These are phyloP conservation scores for Larix kaempferi DNA, from an alignment of 75 land plant species.

Conservation along the genomic window DNA sequence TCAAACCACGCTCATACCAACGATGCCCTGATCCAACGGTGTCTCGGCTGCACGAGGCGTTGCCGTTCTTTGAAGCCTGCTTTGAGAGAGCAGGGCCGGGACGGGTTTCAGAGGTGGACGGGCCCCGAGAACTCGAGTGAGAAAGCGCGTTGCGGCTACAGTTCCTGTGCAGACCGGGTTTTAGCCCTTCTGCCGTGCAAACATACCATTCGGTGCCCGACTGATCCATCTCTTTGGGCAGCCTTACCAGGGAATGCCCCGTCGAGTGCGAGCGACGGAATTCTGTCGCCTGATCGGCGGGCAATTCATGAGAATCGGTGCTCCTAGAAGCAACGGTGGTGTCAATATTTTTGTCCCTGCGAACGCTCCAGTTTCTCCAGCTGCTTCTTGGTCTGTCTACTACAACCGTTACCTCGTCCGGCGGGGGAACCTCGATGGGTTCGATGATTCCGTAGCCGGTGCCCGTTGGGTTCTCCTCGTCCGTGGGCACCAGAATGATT, in stretches of 20 bases:
- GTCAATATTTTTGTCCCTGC: not conserved
- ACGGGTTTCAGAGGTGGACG: not conserved
- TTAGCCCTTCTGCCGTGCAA: not conserved
- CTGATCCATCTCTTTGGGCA: not conserved
- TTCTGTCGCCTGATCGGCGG: not conserved
- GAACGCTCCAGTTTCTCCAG: not conserved
- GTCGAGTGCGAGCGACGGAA: not conserved
- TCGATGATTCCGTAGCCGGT: not conserved
- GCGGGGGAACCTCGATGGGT: not conserved
- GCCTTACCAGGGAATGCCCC: not conserved
- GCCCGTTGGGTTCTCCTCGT: not conserved
- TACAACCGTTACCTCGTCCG: not conserved
- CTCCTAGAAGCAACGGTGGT: not conserved
- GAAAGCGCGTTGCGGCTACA: not conserved
- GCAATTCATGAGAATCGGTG: not conserved
- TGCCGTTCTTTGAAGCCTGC: too few relatives aligned
- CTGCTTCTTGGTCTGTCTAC: not conserved
- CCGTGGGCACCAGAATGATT: not conserved
- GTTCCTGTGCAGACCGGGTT: not conserved
- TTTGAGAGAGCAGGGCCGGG: too few relatives aligned
- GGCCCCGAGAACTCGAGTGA: not conserved
- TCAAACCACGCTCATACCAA: not conserved
- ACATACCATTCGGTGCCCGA: not conserved
- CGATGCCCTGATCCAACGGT: not conserved
- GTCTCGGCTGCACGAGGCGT: not conserved